Conservation (phyloP, 331 rosid species). For the Quercus tomentella region DNA sequence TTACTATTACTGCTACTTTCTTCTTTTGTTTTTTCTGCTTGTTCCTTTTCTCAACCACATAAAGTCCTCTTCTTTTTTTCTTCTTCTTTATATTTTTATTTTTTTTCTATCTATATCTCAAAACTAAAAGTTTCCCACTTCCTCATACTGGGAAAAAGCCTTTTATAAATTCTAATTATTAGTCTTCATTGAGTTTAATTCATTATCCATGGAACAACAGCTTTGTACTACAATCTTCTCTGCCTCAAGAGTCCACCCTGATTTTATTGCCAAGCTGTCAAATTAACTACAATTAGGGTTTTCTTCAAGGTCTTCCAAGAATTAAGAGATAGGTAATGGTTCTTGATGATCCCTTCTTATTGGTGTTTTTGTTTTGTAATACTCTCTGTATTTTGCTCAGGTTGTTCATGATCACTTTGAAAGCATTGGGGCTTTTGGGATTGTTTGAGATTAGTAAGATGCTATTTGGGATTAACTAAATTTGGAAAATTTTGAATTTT, state of each 20-base stretch:
- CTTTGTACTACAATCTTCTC: neutral
- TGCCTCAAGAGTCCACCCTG: neutral
- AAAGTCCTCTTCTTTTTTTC: neutral
- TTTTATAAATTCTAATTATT: neutral
- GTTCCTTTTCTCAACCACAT: neutral
- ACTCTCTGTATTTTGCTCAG: neutral
- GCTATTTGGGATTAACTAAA: neutral
- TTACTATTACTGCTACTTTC: neutral
- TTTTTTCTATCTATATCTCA: neutral
- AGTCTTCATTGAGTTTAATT: neutral
- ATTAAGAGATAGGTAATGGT: neutral
- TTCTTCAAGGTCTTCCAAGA: neutral
- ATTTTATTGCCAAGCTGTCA: neutral
- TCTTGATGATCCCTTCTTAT: neutral
- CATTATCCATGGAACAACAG: conserved; percentile 6
- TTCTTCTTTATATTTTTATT: no score
- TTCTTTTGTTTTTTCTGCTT: neutral
- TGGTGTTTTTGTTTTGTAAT: neutral
- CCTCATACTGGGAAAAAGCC: neutral
- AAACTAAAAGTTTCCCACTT: neutral
- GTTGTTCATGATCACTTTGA: neutral
- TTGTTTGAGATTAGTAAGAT: no score
- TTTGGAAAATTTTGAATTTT: no score
- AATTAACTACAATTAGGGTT: conserved; percentile 6
- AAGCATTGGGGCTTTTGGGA: neutral